phyloP scores from a whole-genome alignment of 805 yeast species.

The Candida jianshihensis region DNA sequence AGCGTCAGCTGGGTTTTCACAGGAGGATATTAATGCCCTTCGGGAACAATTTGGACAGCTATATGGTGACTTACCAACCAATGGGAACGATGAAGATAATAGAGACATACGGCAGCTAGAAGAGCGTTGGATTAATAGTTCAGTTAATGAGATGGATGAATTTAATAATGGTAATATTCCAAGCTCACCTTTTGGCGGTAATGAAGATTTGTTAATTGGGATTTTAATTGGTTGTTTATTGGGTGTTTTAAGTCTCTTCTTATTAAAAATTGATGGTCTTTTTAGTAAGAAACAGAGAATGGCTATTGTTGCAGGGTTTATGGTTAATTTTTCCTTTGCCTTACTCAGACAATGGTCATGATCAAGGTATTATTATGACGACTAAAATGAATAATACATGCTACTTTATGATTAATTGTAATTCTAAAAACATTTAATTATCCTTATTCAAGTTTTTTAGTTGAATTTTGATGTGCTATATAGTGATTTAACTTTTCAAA shows the following conservation, averaged over 20 bases:
- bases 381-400: no score
- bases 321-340: slow-evolving; percentile 64
- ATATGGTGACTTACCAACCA: slow-evolving; percentile 43
- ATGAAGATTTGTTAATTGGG: slow-evolving; percentile 65
- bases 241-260: slow-evolving; percentile 64
- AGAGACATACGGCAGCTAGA: slow-evolving; percentile 62
- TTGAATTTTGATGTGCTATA: slow-evolving; percentile 4
- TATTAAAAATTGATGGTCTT: slow-evolving; percentile 51
- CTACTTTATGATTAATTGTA: slow-evolving; percentile 2
- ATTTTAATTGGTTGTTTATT: slow-evolving; percentile 66
- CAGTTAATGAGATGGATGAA: slow-evolving; percentile 44
- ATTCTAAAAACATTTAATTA: no score
- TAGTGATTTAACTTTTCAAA: slow-evolving; percentile 45
- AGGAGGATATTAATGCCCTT: slow-evolving; percentile 64
- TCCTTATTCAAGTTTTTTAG: no score
- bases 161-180: slow-evolving; percentile 39
- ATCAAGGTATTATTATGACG: not conserved
- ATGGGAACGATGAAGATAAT: slow-evolving; percentile 19
- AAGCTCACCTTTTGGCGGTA: slow-evolving; percentile 36
- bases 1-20: slow-evolving; percentile 76
- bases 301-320: slow-evolving; percentile 67
- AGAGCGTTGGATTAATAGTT: slow-evolving; percentile 84
- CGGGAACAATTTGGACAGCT: slow-evolving; percentile 68
- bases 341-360: slow-evolving; percentile 35
- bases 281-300: slow-evolving; percentile 57